These are phyloP conservation scores for Triticum turgidum DNA, from an alignment of 176 grass and related monocot species.

Conservation along the genomic window DNA sequence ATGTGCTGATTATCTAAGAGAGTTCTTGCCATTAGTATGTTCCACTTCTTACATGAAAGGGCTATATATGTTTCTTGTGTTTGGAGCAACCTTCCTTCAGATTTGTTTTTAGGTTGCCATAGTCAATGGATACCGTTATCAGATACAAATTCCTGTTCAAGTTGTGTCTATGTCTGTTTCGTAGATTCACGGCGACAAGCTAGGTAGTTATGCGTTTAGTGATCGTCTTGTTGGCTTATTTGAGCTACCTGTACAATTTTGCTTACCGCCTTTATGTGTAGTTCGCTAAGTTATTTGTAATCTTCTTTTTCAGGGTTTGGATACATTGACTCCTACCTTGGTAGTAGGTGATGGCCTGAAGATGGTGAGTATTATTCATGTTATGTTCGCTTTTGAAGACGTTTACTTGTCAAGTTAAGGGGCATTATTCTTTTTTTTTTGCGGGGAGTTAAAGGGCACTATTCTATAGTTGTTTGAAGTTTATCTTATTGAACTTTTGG, in stretches of 20 bases:
- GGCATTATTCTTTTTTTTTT: background rate
- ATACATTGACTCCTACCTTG: conserved; percentile 68
- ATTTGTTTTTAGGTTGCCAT: background rate
- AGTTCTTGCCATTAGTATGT: background rate
- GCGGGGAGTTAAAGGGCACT: background rate
- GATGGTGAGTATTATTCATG: conserved; percentile 40
- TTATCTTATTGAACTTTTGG: background rate
- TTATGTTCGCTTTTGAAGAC: conserved; percentile 3
- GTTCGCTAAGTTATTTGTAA: conserved; percentile 11
- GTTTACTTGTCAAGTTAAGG: background rate
- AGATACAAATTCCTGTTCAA: background rate
- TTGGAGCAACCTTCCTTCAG: conserved; percentile 8
- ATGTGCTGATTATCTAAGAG: background rate
- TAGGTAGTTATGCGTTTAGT: background rate
- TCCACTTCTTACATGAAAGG: background rate
- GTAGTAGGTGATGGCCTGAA: conserved; percentile 54
- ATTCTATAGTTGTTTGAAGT: background rate
- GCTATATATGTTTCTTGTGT: background rate
- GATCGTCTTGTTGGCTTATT: background rate
- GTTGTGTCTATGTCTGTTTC: background rate
- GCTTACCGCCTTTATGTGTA: background rate
- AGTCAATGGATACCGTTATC: background rate
- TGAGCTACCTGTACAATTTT: background rate
- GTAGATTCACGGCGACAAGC: background rate
- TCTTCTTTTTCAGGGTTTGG: conserved; percentile 64